Evolutionary conservation across 306 rosid genomes (phyloP), one percentile per base, ranked within the genome.

Genomic region (Pachyrhizus erosus): DNA sequence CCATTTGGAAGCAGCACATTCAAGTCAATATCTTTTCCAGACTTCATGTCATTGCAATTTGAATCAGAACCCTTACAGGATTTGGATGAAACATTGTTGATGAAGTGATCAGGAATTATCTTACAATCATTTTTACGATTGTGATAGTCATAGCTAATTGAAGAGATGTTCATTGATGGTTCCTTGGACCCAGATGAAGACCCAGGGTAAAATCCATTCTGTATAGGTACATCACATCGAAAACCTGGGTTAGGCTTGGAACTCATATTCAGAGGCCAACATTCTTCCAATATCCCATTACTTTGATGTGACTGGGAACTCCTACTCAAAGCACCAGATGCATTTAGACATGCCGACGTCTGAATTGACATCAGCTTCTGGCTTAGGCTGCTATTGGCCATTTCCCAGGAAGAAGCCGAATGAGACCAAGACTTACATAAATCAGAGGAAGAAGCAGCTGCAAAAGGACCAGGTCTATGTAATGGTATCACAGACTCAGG

Each of bases 371-470:
- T 70, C 73, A 88, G 78, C 83, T 89, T 95, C 83, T 87, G 93
- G 90, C 85, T 85, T 45, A 87, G 83, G 88, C 86, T 86, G 78
- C 91, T 73, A 75, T 68, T 91, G 40, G 89, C 88, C 83, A 84
- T 88, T 84, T 89, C 96, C 97, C 91, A 91, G 69, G 97, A 89
- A 76, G 93, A 87, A 71, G 87, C 86, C 9, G 95, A 88, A 77
- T 86, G 91, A 81, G 91, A 84, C 97, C 90, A 89, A 51, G 97
- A 73, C 87, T 81, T 93, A 1, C 83, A 71, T 83, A 86, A 55
- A 66, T 93, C 91, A 58, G 82, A 79, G 29, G 93, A 80, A 76
- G 93, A 83, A 75, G 89, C 67, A 79, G 83, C 70, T 31, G 76
- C 82, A 80, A 52, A 76, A 60, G 83, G 83, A 75, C 86, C 80